phyloP scores from a whole-genome alignment of 805 yeast species.

The Helenozyma rhizophorensis region DNA sequence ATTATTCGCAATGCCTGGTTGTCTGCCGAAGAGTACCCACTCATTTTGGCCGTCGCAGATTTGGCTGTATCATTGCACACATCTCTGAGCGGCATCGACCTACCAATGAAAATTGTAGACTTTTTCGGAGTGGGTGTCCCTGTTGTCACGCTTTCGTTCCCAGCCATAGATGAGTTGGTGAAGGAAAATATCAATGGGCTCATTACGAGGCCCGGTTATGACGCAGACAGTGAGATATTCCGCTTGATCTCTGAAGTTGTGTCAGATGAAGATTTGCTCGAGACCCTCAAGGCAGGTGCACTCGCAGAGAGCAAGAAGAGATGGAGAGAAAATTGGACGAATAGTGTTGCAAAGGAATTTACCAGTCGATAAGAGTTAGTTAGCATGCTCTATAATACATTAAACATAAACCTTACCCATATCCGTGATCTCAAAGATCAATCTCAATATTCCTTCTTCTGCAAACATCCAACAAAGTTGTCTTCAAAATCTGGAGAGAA shows the following conservation, averaged over 20 bases:
- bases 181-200: constrained; percentile 67
- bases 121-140: constrained; percentile 96
- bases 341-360: constrained; percentile 5
- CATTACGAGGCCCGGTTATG: too few relatives aligned
- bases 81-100: constrained; percentile 88
- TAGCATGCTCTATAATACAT: constrained; percentile 24
- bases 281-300: constrained; percentile 62
- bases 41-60: constrained; percentile 70
- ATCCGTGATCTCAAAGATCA: neutral
- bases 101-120: constrained; percentile 97
- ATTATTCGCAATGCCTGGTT: constrained; percentile 72
- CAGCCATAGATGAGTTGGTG: constrained; percentile 77
- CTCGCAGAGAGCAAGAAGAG: constrained; percentile 57
- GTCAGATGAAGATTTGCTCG: constrained; percentile 28
- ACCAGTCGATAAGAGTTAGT: too few relatives aligned
- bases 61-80: constrained; percentile 86
- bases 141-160: constrained; percentile 71
- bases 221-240: constrained; percentile 21
- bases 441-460: constrained; percentile 5
- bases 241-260: constrained; percentile 23
- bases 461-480: constrained; percentile 3
- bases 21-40: constrained; percentile 72
- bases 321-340: constrained; percentile 76
- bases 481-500: constrained; percentile 4
- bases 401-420: constrained; percentile 1